Evolutionary conservation across 2,329 filamentous ascomycete genomes (phyloP), one percentile per base, ranked within the genome.

Genomic region (Rutstroemia sp.): DNA sequence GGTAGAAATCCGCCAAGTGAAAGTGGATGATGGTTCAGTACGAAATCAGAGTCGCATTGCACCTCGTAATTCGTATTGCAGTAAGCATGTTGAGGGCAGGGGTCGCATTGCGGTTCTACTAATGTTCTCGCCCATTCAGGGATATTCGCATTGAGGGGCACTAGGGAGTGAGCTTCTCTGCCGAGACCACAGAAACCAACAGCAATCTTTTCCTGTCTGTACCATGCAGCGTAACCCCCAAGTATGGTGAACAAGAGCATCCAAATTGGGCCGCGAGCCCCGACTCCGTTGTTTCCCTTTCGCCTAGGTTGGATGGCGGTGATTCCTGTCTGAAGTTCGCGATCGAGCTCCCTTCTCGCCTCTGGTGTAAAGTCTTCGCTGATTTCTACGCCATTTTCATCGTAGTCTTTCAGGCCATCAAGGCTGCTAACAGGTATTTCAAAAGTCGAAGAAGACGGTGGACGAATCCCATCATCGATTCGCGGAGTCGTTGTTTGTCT

Each of bases 331-430:
- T 74, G 74, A 51, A 86, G 81, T 62, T 92, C 87, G 52, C 79
- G 79, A n/a, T 86, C 81, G 47, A 96, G 74, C 61, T 91, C 90
- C 12, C 95, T 75, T 71, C 92, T 88, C 68, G 90, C 92, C 61
- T 96, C 90, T 0, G 92, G 89, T 0, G 92, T 96, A 63, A 97
- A 99, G 67, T 99, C 94, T 70, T 97, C 94, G 3, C 88, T 89
- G 0, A 85, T 78, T 59, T 91, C 86, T 5, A 89, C 69, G 12
- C 73, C 66, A 52, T 76, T 73, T 6, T 67, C 63, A 56, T 72
- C 74, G 12, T 73, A 66, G 53, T 78, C 74, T 44, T 73, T 71
- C 47, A 71, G 71, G 57, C 55, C 64, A 63, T 55, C 67, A 25
- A 72, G 48, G 50, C 75, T 73, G 41, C 76, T 70, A 45, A 81